Evolutionary conservation across 345 rosid genomes (phyloP).

Genomic region (Syzygium oleosum): DNA sequence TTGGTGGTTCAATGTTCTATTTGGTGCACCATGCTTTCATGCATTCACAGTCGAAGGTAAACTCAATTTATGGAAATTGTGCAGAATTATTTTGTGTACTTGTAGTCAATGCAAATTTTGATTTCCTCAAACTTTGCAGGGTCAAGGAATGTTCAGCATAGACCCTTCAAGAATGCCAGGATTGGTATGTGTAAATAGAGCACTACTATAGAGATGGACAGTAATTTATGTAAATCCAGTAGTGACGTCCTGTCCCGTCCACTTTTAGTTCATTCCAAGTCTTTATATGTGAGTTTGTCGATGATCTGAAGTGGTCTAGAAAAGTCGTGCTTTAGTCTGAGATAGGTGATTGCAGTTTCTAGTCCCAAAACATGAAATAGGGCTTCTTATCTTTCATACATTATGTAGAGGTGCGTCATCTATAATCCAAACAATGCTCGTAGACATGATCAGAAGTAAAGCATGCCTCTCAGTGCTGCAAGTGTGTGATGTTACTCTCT

Average conservation of each 20-base stretch:
- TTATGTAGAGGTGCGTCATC: neutral
- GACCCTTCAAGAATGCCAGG: constrained; percentile 70
- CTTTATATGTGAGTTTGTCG: neutral
- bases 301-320: neutral
- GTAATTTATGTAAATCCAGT: neutral
- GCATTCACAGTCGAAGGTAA: constrained; percentile 55
- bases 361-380: neutral
- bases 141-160: constrained; percentile 23
- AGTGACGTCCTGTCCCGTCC: neutral
- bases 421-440: neutral
- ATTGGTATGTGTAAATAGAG: constrained; percentile 40
- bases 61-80: neutral
- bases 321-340: neutral
- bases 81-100: neutral
- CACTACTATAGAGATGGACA: neutral
- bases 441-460: neutral
- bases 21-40: constrained; percentile 52
- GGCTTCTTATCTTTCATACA: neutral
- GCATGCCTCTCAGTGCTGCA: neutral
- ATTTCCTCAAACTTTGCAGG: constrained; percentile 26
- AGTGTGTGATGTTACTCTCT: neutral
- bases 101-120: neutral
- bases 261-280: neutral
- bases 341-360: neutral
- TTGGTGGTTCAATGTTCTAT: constrained; percentile 78